Percentiles rank a stretch among this genome's conserved stretches.
Conservation (phyloP, 257 asterid genomes). For the Ajuga chamaepitys region DNA sequence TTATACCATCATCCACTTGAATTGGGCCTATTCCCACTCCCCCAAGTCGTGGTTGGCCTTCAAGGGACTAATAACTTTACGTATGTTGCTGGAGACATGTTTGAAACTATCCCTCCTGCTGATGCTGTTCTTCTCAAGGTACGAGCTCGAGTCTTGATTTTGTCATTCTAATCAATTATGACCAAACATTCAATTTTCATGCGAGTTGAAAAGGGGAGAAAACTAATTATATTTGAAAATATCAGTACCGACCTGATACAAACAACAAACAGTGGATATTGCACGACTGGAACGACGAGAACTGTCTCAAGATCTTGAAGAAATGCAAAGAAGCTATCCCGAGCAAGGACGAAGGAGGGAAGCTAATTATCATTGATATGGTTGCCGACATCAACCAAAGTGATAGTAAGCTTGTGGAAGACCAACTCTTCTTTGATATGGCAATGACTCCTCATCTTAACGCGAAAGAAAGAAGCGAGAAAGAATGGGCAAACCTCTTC, state of each 20-base stretch:
- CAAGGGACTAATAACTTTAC: neutral
- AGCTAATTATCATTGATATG: constrained; percentile 28
- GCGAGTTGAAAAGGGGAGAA: no score
- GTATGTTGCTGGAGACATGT: constrained; percentile 8
- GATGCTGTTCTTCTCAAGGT: constrained; percentile 10
- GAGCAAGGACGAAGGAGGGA: constrained; percentile 6
- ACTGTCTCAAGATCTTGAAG: neutral
- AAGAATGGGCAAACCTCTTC: constrained; percentile 34
- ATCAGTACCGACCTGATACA: neutral
- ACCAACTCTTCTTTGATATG: constrained; percentile 17
- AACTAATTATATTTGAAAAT: neutral
- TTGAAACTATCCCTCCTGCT: constrained; percentile 1
- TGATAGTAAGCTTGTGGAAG: neutral
- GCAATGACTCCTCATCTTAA: constrained; percentile 13
- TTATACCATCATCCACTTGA: constrained; percentile 60
- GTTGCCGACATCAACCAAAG: constrained; percentile 11
- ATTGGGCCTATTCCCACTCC: constrained; percentile 44
- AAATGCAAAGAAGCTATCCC: constrained; percentile 30
- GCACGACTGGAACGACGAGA: constrained; percentile 14
- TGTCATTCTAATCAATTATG: neutral
- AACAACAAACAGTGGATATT: constrained; percentile 17
- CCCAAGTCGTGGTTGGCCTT: constrained; percentile 4
- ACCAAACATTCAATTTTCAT: neutral
- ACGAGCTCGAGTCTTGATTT: neutral
- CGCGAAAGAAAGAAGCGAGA: constrained; percentile 31